Base-by-base conservation (phyloP, 371 early-diverging fungal species). In the Mortierella sp. region DNA sequence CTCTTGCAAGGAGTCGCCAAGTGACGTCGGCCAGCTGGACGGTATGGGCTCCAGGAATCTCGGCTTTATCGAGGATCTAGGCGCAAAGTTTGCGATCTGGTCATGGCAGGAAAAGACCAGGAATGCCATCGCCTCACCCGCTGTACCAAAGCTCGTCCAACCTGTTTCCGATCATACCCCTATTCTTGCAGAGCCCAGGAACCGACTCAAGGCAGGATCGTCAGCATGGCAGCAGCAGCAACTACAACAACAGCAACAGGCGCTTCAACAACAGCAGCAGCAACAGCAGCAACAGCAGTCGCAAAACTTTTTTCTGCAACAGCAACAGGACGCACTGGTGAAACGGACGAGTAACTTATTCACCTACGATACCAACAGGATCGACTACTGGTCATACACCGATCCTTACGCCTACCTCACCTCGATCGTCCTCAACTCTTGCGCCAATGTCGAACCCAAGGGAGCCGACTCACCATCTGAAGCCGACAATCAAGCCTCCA, bases 331-430 rank as follows among this genome's bases (percentile, higher is more conserved):
- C 19, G 75, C 83, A 1, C 68, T 78, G 26, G 37, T 34, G 2
- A 66, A 65, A 34, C 69, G 83, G 37, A 50, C 52, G 22, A 41
- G 44, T 10, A 66, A 58, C 45, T 34, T n/a, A 13, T 61, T 43
- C 13, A 16, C 31, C 9, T 72, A 66, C 37, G 79, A 78, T 37
- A 78, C 76, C 31, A 78, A 83, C 52, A 61, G 70, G 31, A 78
- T 83, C 37, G 76, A 83, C 47, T 83, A 83, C 48, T 83, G 83
- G 83, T 68, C 70, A 1, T 83, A 76, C 26, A 78, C 70, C 8
- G 83, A 83, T 48, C 83, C 83, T 26, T 64, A 78, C n/a, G 64
- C 75, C 26, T 83, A 83, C 41, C 75, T 83, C n/a, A 83, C 83
- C 1, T 83, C 83, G 6, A 68, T 83, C 24, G 83, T 83, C 16